A percentile compares a stretch with the other conserved stretches of the same genome.
phyloP scores from a whole-genome alignment of 805 yeast species.

The Kluyveromyces aestuarii region DNA sequence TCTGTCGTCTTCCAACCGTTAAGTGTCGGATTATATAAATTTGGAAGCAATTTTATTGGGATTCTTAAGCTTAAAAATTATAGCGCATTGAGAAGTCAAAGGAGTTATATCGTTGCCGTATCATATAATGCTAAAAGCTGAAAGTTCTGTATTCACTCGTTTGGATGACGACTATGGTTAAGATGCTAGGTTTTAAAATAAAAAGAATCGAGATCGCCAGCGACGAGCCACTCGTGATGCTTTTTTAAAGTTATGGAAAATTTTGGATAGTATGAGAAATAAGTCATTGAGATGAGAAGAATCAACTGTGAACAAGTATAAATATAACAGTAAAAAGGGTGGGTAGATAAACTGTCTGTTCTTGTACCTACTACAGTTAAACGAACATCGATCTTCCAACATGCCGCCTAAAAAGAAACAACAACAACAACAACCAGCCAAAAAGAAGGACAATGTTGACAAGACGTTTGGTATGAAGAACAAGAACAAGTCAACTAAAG shows the following conservation, averaged over 20 bases:
- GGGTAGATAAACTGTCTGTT: not conserved
- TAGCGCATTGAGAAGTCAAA: too few species aligned
- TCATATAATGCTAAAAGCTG: too few species aligned
- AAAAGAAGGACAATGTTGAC: constrained; percentile 67
- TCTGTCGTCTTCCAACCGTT: too few species aligned
- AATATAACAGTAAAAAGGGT: not conserved
- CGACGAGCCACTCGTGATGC: not conserved
- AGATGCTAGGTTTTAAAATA: too few species aligned
- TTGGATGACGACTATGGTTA: too few species aligned
- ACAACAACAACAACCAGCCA: constrained; percentile 40
- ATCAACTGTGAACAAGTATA: not conserved
- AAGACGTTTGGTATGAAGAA: constrained; percentile 94
- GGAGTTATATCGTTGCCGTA: too few species aligned
- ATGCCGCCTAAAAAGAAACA: constrained; percentile 73
- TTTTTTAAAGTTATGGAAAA: not conserved
- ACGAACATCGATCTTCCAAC: constrained; percentile 4
- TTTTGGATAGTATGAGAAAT: not conserved
- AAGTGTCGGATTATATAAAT: too few species aligned
- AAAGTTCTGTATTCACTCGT: too few species aligned
- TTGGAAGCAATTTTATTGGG: too few species aligned
- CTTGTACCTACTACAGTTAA: not conserved
- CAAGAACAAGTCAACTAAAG: constrained; percentile 89
- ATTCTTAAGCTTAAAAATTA: too few species aligned
- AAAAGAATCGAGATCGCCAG: not conserved
- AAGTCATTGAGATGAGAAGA: too few species aligned